These are phyloP conservation scores for Pseudevernia furfuracea DNA, from an alignment of 495 filamentous ascomycete genomes.

Conservation along the genomic window DNA sequence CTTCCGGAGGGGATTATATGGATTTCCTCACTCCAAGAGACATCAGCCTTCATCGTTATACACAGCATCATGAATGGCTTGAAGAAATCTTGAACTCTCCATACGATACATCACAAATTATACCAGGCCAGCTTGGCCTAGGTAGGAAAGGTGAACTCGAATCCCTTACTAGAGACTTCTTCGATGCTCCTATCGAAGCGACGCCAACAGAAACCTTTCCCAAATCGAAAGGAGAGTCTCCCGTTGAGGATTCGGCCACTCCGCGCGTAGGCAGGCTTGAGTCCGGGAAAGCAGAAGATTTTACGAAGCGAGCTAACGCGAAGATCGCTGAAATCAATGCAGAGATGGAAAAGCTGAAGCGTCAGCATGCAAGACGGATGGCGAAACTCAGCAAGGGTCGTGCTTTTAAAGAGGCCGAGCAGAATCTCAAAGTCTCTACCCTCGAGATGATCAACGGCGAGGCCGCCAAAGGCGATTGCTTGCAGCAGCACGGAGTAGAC, in stretches of 20 bases:
- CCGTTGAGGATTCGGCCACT: conserved; percentile 34
- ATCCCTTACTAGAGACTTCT: conserved; percentile 70
- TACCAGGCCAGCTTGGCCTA: conserved; percentile 78
- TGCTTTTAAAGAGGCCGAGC: conserved; percentile 56
- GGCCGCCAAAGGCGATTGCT: not conserved
- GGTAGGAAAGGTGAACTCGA: conserved; percentile 82
- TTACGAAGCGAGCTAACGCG: conserved; percentile 62
- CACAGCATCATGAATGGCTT: conserved; percentile 98
- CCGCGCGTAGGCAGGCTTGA: conserved; percentile 55
- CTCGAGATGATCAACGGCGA: conserved; percentile 14
- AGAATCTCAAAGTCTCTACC: conserved; percentile 36
- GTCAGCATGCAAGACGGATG: conserved; percentile 64
- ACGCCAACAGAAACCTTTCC: conserved; percentile 23
- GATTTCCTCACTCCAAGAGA: conserved; percentile 83
- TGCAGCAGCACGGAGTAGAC: conserved; percentile 35
- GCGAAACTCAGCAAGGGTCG: conserved; percentile 62
- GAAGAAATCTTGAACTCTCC: conserved; percentile 91
- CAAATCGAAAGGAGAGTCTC: conserved; percentile 25
- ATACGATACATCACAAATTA: conserved; percentile 72
- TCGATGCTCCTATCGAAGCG: conserved; percentile 48
- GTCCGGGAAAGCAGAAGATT: conserved; percentile 61
- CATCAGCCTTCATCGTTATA: conserved; percentile 73
- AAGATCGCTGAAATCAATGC: conserved; percentile 57
- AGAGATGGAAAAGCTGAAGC: conserved; percentile 77
- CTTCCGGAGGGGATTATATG: conserved; percentile 73